Evolutionary conservation across 2,329 filamentous ascomycete genomes (phyloP), one percentile per base, ranked within the genome.

Genomic region (Emergomyces orientalis): DNA sequence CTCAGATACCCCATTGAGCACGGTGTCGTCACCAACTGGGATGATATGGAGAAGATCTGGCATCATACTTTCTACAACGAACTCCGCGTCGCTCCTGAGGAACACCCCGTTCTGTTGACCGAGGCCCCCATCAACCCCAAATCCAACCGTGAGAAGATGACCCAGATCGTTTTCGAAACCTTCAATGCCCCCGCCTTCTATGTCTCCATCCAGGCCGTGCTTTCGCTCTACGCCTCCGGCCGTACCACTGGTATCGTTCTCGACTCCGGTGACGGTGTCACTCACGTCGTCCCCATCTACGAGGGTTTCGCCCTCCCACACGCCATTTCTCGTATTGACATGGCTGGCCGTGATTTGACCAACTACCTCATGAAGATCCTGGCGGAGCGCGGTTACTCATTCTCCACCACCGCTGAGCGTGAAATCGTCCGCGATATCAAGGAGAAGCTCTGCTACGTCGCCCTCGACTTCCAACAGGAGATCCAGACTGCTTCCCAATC

Each of bases 21-120:
- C 88, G 94, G 94, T 94, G 94, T 99, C 76, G 94, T 99, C 79
- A 99, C 94, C 84, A 97, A 97, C 90, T 99, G 94, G 94, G 94
- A 99, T 81, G 94, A 97, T 82, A 97, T 97, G 94, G 94, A 97
- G 86, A 97, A 97, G 89, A 97, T 99, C 75, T 99, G 94, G 94
- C 94, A 99, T 82, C 94, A 99, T 90, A 97, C 94, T 78, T 99
- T 99, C 87, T 99, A 97, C 90, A 99, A 99, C 84, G 94, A 99
- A 86, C 87, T 99, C 78, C 93, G 94, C 93, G 94, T 99, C 70
- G 94, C 94, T 75, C 94, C 94, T 74, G 94, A 99, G 87, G 94
- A 99, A 89, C 94, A 99, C 88, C 94, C 94, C 75, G 92, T 97
- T 79, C 88, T 99, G 78, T 87, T 99, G 80, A 99, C 94, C 74